phyloP scores from a whole-genome alignment of 257 asterid species.

The Marsdenia floribunda region DNA sequence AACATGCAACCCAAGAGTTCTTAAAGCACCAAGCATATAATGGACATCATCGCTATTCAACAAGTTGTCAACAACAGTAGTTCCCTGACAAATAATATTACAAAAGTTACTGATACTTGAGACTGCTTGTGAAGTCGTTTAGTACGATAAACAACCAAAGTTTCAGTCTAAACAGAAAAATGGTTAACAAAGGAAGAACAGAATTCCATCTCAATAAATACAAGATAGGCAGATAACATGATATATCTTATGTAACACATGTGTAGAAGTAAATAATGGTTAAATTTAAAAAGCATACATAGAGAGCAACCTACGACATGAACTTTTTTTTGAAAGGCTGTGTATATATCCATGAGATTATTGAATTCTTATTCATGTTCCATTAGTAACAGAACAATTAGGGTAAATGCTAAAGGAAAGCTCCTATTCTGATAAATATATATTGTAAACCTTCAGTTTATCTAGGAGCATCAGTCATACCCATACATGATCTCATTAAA shows the following conservation, averaged over 20 bases:
- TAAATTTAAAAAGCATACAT: not conserved
- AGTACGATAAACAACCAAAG: not conserved
- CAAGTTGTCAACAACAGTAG: constrained; percentile 86
- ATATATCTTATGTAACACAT: not conserved
- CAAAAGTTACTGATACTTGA: constrained; percentile 8
- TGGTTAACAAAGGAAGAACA: not conserved
- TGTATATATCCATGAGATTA: no score
- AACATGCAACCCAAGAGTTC: constrained; percentile 78
- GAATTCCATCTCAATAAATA: not conserved
- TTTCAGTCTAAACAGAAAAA: not conserved
- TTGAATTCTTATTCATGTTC: not conserved
- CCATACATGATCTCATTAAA: not conserved
- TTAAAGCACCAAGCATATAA: constrained; percentile 91
- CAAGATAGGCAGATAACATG: not conserved
- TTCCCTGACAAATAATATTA: constrained; percentile 52
- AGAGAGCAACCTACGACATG: not conserved
- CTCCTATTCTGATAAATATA: not conserved
- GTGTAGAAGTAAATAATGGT: not conserved
- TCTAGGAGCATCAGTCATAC: not conserved
- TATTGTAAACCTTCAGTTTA: not conserved
- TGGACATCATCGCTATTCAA: constrained; percentile 85
- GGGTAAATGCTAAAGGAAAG: not conserved
- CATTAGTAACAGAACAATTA: not conserved
- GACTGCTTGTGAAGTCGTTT: not conserved
- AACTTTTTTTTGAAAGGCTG: not conserved